phyloP scores from a whole-genome alignment of 257 asterid species.

The Solanum corneliomulleri region DNA sequence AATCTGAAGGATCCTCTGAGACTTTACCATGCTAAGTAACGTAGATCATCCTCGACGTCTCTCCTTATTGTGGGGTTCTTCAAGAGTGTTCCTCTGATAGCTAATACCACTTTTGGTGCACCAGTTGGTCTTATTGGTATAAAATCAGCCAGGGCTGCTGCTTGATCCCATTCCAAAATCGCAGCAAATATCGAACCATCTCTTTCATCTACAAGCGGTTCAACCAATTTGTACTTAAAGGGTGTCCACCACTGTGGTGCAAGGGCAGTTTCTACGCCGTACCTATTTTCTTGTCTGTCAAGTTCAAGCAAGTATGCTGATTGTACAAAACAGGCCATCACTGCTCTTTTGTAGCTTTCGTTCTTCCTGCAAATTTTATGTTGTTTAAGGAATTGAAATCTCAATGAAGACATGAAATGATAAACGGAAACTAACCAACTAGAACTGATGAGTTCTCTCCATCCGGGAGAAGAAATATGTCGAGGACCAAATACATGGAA shows the following conservation, averaged over 20 bases:
- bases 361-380: constrained; percentile 44
- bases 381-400: background rate
- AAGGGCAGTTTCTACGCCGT: constrained; percentile 26
- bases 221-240: constrained; percentile 55
- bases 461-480: constrained; percentile 21
- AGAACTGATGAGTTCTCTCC: constrained; percentile 30
- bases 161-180: constrained; percentile 65
- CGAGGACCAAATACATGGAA: constrained; percentile 32
- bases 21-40: constrained; percentile 68
- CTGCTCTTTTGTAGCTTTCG: constrained; percentile 52
- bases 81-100: constrained; percentile 58
- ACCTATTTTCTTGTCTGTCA: constrained; percentile 59
- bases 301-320: constrained; percentile 66
- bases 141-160: constrained; percentile 56
- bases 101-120: constrained; percentile 58
- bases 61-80: constrained; percentile 61
- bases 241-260: constrained; percentile 88
- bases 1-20: constrained; percentile 62
- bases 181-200: constrained; percentile 76
- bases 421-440: constrained; percentile 19
- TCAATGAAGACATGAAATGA: background rate
- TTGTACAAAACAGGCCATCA: constrained; percentile 67
- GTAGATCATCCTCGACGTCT: constrained; percentile 61
- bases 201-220: constrained; percentile 53
- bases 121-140: constrained; percentile 55